phyloP scores from a whole-genome alignment of 805 yeast genomes.

The Yamadazyma takamatsuzukensis region DNA sequence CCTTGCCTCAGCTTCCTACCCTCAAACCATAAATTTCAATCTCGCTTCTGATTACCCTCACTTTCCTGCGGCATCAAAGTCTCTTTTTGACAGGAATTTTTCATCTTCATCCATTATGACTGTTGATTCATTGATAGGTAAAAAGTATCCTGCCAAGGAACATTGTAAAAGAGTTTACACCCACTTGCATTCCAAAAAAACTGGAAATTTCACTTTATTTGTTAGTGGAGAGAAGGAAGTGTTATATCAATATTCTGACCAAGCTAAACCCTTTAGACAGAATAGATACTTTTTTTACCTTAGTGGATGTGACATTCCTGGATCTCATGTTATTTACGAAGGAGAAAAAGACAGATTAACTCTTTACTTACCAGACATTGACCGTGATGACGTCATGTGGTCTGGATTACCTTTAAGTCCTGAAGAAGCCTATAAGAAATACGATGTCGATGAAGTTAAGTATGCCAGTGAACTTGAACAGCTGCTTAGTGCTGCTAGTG shows the following conservation, averaged over 20 bases:
- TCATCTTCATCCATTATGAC: not conserved
- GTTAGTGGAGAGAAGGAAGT: conserved; percentile 59
- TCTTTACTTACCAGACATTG: conserved; percentile 78
- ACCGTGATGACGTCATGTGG: conserved; percentile 93
- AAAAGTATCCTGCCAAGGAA: conserved; percentile 77
- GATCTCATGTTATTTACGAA: conserved; percentile 63
- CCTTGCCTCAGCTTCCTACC: no score
- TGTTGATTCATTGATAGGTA: conserved; percentile 18
- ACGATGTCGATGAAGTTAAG: conserved; percentile 79
- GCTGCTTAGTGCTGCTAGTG: conserved; percentile 24
- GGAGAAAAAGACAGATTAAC: conserved; percentile 52
- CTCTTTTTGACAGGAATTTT: not conserved
- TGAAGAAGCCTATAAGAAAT: conserved; percentile 61
- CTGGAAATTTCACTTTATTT: conserved; percentile 40
- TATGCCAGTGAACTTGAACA: conserved; percentile 51
- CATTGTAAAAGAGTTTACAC: conserved; percentile 60
- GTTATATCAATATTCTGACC: conserved; percentile 75
- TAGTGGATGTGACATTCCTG: conserved; percentile 79
- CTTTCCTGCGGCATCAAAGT: conserved; percentile 1
- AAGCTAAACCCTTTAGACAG: conserved; percentile 75
- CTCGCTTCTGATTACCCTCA: not conserved
- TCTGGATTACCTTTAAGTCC: conserved; percentile 77
- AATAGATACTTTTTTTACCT: conserved; percentile 87
- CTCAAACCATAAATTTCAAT: no score
- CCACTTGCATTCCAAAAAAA: conserved; percentile 27